Evolutionary conservation across 2,329 filamentous ascomycete species (phyloP).

Genomic region (Mariannaea sp.): DNA sequence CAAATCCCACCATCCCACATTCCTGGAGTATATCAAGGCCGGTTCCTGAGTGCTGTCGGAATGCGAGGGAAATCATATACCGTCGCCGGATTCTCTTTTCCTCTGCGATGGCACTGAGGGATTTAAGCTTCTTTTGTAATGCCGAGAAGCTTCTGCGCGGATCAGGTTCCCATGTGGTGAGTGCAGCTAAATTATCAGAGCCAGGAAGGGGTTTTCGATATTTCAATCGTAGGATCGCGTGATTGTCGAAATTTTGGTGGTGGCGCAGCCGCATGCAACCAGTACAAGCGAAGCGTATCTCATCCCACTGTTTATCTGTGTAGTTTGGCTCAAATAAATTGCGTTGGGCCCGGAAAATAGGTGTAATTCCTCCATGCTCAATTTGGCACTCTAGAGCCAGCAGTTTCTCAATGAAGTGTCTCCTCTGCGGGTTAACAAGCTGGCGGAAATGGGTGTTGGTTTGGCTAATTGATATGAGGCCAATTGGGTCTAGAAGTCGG

Average conservation of each 20-base stretch:
- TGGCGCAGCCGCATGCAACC: slow-evolving; percentile 22
- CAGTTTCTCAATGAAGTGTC: slow-evolving; percentile 16
- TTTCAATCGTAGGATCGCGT: not conserved
- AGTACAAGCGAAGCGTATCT: slow-evolving; percentile 24
- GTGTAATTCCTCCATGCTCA: slow-evolving; percentile 10
- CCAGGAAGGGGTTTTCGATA: slow-evolving; percentile 21
- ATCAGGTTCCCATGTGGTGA: slow-evolving; percentile 19
- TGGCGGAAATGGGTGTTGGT: slow-evolving; percentile 14
- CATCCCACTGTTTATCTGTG: not conserved
- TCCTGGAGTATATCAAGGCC: not conserved
- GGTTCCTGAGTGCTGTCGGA: not conserved
- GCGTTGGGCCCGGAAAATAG: slow-evolving; percentile 1
- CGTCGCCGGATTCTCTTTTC: not conserved
- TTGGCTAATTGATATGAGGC: slow-evolving; percentile 25
- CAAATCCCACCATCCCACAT: not conserved
- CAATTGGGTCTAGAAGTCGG: slow-evolving; percentile 23
- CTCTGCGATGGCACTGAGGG: not conserved
- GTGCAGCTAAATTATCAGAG: not conserved
- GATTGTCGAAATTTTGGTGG: slow-evolving; percentile 19
- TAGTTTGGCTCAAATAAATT: not conserved
- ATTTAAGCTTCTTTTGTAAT: not conserved
- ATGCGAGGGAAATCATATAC: slow-evolving; percentile 11
- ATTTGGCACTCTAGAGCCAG: slow-evolving; percentile 6
- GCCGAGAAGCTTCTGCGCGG: not conserved
- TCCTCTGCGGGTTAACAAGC: slow-evolving; percentile 17